Percentiles rank a stretch among this genome's conserved stretches.
These are phyloP conservation scores for Nelumbo lutea DNA, from an alignment of 164 flowering plant genomes.

Conservation along the genomic window DNA sequence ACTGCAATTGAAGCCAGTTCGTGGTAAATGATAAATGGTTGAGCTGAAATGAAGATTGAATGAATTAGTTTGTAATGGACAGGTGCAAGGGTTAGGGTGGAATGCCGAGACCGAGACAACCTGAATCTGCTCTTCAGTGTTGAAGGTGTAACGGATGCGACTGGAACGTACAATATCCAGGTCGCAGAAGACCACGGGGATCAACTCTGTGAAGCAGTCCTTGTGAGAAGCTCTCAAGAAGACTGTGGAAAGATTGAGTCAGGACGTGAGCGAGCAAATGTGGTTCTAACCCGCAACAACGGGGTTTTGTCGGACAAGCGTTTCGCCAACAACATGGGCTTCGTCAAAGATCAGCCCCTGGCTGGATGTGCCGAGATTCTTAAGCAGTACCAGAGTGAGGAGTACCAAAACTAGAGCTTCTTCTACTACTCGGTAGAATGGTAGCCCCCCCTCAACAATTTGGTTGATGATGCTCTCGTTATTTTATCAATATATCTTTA, in stretches of 20 bases:
- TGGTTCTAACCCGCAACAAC: slow-evolving; percentile 53
- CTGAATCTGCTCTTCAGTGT: slow-evolving; percentile 23
- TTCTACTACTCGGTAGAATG: too few species aligned
- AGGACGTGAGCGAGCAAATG: slow-evolving; percentile 64
- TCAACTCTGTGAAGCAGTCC: slow-evolving; percentile 46
- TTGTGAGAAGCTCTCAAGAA: slow-evolving; percentile 48
- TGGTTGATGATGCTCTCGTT: too few species aligned
- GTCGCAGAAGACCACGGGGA: slow-evolving; percentile 45
- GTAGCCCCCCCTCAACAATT: too few species aligned
- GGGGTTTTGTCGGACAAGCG: slow-evolving; percentile 51
- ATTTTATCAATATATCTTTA: too few species aligned
- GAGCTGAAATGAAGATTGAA: too few species aligned
- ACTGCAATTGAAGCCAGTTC: too few species aligned
- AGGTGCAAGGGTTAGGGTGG: slow-evolving; percentile 64
- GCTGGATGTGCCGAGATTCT: slow-evolving; percentile 45
- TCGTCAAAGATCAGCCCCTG: slow-evolving; percentile 31
- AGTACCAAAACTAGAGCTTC: slow-evolving; percentile 6
- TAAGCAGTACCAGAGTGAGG: slow-evolving; percentile 40
- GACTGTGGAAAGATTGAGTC: slow-evolving; percentile 28
- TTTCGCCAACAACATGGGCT: slow-evolving; percentile 57
- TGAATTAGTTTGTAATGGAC: neutral
- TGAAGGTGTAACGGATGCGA: slow-evolving; percentile 44
- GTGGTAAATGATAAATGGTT: too few species aligned
- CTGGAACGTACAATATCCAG: slow-evolving; percentile 44
- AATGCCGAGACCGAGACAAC: slow-evolving; percentile 46